Conservation (phyloP, 176 grass and related monocot species). For the Leersia perrieri region DNA sequence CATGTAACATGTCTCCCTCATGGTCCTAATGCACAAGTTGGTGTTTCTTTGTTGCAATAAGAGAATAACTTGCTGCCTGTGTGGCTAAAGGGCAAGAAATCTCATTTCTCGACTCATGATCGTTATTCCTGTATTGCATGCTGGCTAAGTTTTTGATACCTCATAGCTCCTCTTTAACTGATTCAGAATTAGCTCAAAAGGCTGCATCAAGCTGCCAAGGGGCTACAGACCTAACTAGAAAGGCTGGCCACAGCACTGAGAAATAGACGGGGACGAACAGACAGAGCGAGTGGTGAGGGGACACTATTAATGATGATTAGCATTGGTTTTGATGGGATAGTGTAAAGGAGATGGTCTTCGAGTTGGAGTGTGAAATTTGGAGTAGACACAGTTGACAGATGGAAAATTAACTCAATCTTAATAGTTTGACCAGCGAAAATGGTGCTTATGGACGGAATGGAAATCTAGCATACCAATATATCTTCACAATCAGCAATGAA, state of each 20-base stretch:
- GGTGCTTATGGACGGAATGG: neutral
- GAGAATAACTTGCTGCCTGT: neutral
- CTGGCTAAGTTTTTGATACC: neutral
- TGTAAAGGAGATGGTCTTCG: neutral
- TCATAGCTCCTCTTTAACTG: neutral
- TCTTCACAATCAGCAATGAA: constrained; percentile 91
- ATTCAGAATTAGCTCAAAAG: neutral
- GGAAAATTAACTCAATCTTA: neutral
- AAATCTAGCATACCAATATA: constrained; percentile 57
- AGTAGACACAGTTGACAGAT: neutral
- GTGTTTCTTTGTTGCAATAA: too few relatives aligned
- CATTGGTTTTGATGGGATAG: neutral
- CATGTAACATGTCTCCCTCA: neutral
- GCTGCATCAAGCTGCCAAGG: neutral
- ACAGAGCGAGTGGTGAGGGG: neutral
- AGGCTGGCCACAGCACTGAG: neutral
- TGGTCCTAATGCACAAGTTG: neutral
- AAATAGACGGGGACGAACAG: neutral
- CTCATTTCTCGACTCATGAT: neutral
- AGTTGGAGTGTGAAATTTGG: neutral
- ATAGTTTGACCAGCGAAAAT: constrained; percentile 23
- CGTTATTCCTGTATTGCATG: neutral
- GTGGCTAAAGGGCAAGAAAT: neutral
- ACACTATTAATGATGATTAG: neutral
- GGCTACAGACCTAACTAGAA: neutral